Base-by-base conservation (phyloP, 2,329 filamentous ascomycete genomes). In the Coccinonectria pachysandricola region DNA sequence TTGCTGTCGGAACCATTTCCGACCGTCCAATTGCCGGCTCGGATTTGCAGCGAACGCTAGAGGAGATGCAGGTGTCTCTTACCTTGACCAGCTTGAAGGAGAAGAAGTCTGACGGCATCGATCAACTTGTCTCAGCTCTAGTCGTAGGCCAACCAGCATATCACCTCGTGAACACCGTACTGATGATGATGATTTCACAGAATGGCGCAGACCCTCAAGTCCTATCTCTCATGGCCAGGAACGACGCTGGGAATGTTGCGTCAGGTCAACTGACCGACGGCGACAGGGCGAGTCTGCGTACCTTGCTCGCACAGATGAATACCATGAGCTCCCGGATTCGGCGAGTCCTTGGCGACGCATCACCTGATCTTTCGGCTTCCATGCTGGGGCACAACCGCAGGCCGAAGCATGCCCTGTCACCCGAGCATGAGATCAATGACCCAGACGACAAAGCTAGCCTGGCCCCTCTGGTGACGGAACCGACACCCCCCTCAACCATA, bases 61-160 rank as follows among this genome's bases (percentile, higher is more conserved):
- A 68, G 27, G 71, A 81, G 49, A 68, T 79, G 45, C 76, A 81
- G 46, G 67, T 74, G 21, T 76, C 75, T 4, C 62, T 83, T 33
- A 75, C 72, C 34, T 60, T 85, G 16, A 61, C 68, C 22, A 65
- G 69, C 35, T 57, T 83, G 24, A 62, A 60, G 28, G 61, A 63
- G 37, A 59, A 64, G 35, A 53, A 54, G 27, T 60, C 65, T 13
- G 57, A 70, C 25, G 58, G 61, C 16, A 47, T 75, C 25, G 56
- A 64, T 31, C 59, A 60, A 25, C 63, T 83, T 31, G 60, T 76
- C 27, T 60, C 71, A 34, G 64, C 70, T 27, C 61, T 83, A 37
- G 60, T 80, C 37, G 76, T 81, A 60, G 62, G 75, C n/a, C n/a
- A n/a, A n/a, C n/a, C n/a, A n/a, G n/a, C n/a, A n/a, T n/a, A n/a